phyloP scores from a whole-genome alignment of 176 grass and related monocot species.

The Eragrostis nindensis region DNA sequence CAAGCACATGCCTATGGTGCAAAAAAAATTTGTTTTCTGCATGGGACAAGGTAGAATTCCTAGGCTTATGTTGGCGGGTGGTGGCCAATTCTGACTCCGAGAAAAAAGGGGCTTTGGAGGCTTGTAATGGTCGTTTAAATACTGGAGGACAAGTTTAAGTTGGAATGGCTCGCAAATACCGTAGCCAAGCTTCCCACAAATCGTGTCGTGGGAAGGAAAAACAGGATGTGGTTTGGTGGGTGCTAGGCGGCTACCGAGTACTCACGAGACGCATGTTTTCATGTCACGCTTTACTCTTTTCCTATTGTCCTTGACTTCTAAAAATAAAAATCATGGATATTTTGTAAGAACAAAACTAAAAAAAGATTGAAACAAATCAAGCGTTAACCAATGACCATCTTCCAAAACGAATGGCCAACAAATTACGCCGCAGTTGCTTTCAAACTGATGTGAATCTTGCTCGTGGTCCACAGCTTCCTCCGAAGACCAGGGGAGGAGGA shows the following conservation, averaged over 20 bases:
- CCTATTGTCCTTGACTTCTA: background rate
- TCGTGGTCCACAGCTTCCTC: slow-evolving; percentile 28
- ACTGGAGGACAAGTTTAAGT: slow-evolving; percentile 20
- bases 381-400: background rate
- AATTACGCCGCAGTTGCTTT: slow-evolving; percentile 31
- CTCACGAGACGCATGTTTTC: background rate
- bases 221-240: background rate
- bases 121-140: background rate
- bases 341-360: no score
- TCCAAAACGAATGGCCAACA: background rate
- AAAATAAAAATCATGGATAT: no score
- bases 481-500: slow-evolving; percentile 17
- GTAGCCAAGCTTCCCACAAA: slow-evolving; percentile 19
- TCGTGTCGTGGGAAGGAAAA: background rate
- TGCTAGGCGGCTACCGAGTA: background rate
- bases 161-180: background rate
- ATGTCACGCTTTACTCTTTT: background rate
- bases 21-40: background rate
- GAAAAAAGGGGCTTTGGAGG: background rate
- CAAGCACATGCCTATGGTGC: background rate
- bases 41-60: slow-evolving; percentile 7
- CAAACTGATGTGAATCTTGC: slow-evolving; percentile 8
- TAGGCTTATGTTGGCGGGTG: background rate
- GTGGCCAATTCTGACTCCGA: background rate
- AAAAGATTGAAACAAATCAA: no score